phyloP scores from a whole-genome alignment of 306 rosid genomes.

The Fagus crenata region DNA sequence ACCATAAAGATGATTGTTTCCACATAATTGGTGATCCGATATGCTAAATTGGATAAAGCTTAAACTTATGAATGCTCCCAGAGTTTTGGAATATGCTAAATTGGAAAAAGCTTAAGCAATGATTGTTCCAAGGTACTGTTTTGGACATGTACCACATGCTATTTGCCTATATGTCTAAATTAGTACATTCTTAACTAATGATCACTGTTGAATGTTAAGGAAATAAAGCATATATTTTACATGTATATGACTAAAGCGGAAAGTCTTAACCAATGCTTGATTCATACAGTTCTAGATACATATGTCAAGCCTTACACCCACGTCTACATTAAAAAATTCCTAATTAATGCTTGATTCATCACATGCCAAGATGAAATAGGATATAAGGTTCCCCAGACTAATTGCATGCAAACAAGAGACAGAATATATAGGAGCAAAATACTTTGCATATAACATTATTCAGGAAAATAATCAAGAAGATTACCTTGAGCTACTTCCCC shows the following conservation, averaged over 20 bases:
- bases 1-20: neutral
- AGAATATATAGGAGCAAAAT: too few relatives aligned
- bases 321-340: neutral
- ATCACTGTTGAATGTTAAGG: neutral
- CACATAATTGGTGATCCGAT: neutral
- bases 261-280: too few relatives aligned
- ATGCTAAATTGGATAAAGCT: neutral
- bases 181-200: neutral
- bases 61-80: neutral
- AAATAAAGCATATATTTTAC: too few relatives aligned
- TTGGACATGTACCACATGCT: too few relatives aligned
- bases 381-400: neutral
- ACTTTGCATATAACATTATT: neutral
- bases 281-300: too few relatives aligned
- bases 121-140: too few relatives aligned
- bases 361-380: neutral
- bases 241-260: too few relatives aligned
- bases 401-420: neutral
- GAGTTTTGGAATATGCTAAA: neutral
- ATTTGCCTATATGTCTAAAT: too few relatives aligned
- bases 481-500: constrained; percentile 22
- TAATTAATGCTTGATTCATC: neutral
- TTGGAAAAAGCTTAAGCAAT: neutral
- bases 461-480: neutral
- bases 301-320: too few relatives aligned